phyloP scores from a whole-genome alignment of 768 basidiomycete species.

The Phlebiopsis flavidoalba region DNA sequence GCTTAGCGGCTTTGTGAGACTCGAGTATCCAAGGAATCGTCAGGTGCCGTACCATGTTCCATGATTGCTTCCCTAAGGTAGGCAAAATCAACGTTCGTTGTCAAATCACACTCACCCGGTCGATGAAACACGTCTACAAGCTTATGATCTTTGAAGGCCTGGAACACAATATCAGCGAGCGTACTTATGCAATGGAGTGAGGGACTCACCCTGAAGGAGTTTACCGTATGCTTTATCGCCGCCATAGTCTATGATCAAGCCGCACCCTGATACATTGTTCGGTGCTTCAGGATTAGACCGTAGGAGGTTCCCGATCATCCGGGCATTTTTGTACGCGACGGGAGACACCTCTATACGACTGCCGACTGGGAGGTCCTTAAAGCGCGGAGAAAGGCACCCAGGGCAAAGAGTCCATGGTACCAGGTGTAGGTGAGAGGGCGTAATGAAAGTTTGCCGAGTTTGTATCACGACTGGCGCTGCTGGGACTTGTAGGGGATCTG shows the following conservation, averaged over 20 bases:
- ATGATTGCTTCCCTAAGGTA: conserved; percentile 75
- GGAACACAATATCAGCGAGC: not conserved
- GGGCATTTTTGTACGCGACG: conserved; percentile 61
- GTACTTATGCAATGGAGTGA: not conserved
- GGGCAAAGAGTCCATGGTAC: conserved; percentile 45
- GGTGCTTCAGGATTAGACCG: conserved; percentile 5
- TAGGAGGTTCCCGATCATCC: conserved; percentile 63
- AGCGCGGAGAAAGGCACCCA: conserved; percentile 68
- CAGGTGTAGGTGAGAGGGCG: conserved; percentile 60
- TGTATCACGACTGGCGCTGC: not conserved
- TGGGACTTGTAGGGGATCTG: not conserved
- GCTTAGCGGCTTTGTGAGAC: conserved; percentile 23
- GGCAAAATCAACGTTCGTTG: conserved; percentile 95
- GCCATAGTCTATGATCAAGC: conserved; percentile 89
- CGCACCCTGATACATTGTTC: conserved; percentile 44
- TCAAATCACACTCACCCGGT: conserved; percentile 89
- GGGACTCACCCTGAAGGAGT: conserved; percentile 72
- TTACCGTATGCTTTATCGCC: conserved; percentile 56
- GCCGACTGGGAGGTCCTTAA: conserved; percentile 61
- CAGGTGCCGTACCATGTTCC: conserved; percentile 48
- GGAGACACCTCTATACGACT: conserved; percentile 79
- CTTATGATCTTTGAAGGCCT: conserved; percentile 90
- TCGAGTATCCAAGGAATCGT: not conserved
- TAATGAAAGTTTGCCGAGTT: conserved; percentile 42
- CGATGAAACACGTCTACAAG: conserved; percentile 79